Evolutionary conservation across 2,329 filamentous ascomycete species (phyloP).

Genomic region (Ceratocystis diversiconidia): DNA sequence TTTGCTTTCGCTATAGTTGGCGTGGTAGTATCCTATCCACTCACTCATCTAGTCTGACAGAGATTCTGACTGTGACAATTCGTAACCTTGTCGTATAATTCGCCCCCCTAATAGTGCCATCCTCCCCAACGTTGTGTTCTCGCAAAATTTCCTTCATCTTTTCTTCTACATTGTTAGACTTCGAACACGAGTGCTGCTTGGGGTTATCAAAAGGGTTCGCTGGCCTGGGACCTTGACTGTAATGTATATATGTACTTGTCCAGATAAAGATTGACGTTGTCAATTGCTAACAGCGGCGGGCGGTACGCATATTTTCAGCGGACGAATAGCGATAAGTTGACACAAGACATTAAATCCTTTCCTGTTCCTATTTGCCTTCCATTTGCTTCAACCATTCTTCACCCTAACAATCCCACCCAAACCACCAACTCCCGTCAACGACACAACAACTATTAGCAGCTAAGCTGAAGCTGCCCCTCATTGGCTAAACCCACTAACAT

Average conservation of each 20-base stretch:
- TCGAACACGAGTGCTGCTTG: not conserved
- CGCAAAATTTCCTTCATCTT: not conserved
- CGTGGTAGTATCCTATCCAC: too few relatives aligned
- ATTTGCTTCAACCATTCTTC: not conserved
- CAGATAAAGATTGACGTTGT: not conserved
- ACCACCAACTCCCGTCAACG: not conserved
- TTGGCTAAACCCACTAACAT: constrained; percentile 12
- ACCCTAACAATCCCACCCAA: not conserved
- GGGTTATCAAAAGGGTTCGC: not conserved
- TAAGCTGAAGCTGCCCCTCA: not conserved
- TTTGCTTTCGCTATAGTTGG: too few relatives aligned
- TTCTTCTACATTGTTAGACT: not conserved
- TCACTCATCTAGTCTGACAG: too few relatives aligned
- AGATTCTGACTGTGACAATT: too few relatives aligned
- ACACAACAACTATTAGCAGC: not conserved
- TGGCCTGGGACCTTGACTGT: not conserved
- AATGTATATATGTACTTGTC: not conserved
- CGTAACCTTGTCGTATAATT: not conserved
- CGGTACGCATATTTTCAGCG: not conserved
- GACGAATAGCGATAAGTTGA: not conserved
- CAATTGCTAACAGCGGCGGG: not conserved
- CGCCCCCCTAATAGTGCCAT: not conserved
- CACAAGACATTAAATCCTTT: not conserved
- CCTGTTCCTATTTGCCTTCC: not conserved
- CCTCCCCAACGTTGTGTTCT: not conserved